These are phyloP conservation scores for Scenedesmus sp. DNA, from an alignment of 163 green algal species.

Conservation along the genomic window DNA sequence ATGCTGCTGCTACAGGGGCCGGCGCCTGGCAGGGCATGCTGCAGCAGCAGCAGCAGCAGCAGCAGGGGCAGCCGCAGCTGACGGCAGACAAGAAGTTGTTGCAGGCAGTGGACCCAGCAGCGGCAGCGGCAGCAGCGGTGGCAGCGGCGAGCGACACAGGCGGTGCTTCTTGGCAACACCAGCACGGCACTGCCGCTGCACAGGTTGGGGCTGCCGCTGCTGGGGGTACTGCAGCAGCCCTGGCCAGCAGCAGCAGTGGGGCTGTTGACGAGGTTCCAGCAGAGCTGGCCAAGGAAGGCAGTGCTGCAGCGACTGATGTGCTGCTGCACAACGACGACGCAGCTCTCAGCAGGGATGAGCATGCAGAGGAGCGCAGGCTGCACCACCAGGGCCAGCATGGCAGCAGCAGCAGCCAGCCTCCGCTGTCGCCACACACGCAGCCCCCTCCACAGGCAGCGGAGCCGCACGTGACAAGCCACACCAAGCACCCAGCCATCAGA, in stretches of 20 bases:
- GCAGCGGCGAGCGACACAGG: background rate
- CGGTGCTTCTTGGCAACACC: background rate
- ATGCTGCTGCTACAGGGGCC: background rate
- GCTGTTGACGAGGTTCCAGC: background rate
- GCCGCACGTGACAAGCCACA: background rate
- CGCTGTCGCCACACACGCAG: background rate
- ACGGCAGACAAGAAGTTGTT: background rate
- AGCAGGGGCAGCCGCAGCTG: too few species aligned
- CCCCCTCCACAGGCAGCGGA: background rate
- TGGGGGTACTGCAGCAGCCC: background rate
- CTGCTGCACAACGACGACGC: conserved; percentile 31
- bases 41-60: background rate
- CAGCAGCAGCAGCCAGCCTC: conserved; percentile 1
- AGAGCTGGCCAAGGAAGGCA: background rate
- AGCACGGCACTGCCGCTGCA: background rate
- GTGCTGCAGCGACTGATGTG: background rate
- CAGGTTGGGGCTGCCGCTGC: background rate
- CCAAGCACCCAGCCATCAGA: conserved; percentile 7
- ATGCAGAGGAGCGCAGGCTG: background rate
- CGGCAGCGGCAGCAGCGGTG: background rate
- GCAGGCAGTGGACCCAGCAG: background rate
- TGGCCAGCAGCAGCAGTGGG: background rate
- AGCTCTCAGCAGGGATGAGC: background rate
- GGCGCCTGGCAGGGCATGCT: background rate
- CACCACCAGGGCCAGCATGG: background rate